A percentile compares a stretch with the other conserved stretches of the same genome.
phyloP scores from a whole-genome alignment of 148 eudicot species.

The Vaccinium macrocarpon region DNA sequence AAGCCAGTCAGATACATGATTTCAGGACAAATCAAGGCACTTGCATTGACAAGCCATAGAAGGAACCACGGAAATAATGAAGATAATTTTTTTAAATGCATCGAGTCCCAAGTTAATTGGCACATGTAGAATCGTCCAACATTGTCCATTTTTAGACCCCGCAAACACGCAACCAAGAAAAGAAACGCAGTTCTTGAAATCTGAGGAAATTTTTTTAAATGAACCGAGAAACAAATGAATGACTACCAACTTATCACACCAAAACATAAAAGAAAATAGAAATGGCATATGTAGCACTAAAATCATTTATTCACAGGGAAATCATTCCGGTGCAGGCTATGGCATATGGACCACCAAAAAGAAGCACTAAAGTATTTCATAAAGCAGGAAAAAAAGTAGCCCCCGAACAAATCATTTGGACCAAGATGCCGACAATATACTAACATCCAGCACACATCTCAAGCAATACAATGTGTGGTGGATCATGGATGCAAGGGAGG shows the following conservation, averaged over 20 bases:
- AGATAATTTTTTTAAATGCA: not conserved
- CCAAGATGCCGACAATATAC: not conserved
- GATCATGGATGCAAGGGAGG: not conserved
- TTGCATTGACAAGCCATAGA: not conserved
- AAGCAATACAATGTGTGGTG: not conserved
- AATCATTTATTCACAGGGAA: not conserved
- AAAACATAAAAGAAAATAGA: not conserved
- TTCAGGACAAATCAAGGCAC: not conserved
- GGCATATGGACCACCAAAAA: not conserved
- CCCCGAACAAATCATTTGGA: not conserved
- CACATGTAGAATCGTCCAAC: not conserved
- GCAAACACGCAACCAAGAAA: not conserved
- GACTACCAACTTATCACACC: not conserved
- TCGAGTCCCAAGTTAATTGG: not conserved
- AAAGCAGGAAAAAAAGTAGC: not conserved
- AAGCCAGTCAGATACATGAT: constrained; percentile 5
- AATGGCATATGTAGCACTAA: not conserved
- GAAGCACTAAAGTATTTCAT: not conserved
- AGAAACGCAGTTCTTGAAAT: not conserved
- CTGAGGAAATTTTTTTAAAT: not conserved
- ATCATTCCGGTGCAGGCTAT: not conserved
- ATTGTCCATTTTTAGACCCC: not conserved
- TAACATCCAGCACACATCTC: not conserved
- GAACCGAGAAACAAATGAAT: not conserved
- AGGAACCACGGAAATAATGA: not conserved